Evolutionary conservation across 2,329 filamentous ascomycete species (phyloP), one percentile per base, ranked within the genome.

Genomic region (Sporothrix protearum): DNA sequence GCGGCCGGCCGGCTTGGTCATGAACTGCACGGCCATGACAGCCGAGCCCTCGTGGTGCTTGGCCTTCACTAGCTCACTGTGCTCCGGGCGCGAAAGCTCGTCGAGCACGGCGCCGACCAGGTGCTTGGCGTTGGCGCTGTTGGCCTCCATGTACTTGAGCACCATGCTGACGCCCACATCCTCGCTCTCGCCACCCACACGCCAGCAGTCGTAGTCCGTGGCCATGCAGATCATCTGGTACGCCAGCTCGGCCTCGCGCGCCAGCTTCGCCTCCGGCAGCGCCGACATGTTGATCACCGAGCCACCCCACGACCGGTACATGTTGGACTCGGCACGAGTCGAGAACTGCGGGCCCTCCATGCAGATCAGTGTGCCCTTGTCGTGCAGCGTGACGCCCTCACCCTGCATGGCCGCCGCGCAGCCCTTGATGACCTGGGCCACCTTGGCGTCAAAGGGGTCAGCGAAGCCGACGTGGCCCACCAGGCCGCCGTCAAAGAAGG

Each of bases 161-260:
- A 99, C 96, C 92, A 98, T 97, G 81, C 94, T 92, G 28, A 99
- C 96, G 74, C 94, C 94, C 74, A 99, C 96, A 75, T 92, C 92
- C 72, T 89, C 92, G 72, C 89, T 91, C 71, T 89, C 91, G 72
- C 89, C 91, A 66, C 87, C 87, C 25, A 87, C 89, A 79, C 94
- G 92, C 96, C 96, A 99, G 88, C 95, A 98, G 85, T 99, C 96
- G 81, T 99, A 99, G 84, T 99, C 96, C 36, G 96, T 99, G 45
- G 93, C 93, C 96, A 99, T 99, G 86, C 95, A 97, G 78, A 99
- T 97, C 88, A 97, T 96, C 84, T 97, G 94, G 82, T 98, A 98
- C 47, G 91, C 92, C 77, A 99, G 92, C 85, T 99, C 96, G 30
- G 96, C 96, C 84, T 99, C 96, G 70, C 93, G 90, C 10, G 96